Percentiles rank a stretch among this genome's conserved stretches.
These are phyloP conservation scores for Oenanthe javanica DNA, from an alignment of 140 eudicot species.

Conservation along the genomic window DNA sequence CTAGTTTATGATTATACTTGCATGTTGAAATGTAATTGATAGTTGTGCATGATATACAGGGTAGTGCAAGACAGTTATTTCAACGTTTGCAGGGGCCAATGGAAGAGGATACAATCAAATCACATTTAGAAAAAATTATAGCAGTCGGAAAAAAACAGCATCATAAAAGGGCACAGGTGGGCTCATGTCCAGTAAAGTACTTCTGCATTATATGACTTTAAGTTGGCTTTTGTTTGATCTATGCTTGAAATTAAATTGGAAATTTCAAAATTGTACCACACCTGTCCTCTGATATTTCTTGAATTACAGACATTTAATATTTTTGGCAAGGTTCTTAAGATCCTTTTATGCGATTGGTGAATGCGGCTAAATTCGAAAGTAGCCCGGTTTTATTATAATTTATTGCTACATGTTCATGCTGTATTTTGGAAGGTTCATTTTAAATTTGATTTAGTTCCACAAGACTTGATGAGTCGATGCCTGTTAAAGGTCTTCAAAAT, in stretches of 20 bases:
- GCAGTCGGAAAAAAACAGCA: conserved; percentile 51
- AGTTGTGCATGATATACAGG: conserved; percentile 46
- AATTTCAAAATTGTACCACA: background rate
- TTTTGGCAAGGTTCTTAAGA: background rate
- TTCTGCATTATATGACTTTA: background rate
- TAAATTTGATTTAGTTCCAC: no score
- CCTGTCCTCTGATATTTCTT: background rate
- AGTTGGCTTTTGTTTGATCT: background rate
- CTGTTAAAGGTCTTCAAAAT: background rate
- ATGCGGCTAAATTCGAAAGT: background rate
- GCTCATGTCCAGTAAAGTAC: background rate
- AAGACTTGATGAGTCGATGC: background rate
- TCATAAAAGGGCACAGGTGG: conserved; percentile 54
- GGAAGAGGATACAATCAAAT: conserved; percentile 79
- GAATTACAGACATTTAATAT: background rate
- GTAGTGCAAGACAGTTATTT: conserved; percentile 91
- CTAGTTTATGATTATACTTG: background rate
- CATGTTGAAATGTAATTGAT: conserved; percentile 2
- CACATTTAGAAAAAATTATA: conserved; percentile 75
- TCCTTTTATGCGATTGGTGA: background rate
- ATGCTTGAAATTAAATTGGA: background rate
- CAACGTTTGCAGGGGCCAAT: conserved; percentile 86
- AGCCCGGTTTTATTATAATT: background rate
- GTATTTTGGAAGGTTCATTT: background rate
- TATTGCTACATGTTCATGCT: background rate